phyloP scores from a whole-genome alignment of 1,139 yeast genomes.

The Blastobotrys elegans region DNA sequence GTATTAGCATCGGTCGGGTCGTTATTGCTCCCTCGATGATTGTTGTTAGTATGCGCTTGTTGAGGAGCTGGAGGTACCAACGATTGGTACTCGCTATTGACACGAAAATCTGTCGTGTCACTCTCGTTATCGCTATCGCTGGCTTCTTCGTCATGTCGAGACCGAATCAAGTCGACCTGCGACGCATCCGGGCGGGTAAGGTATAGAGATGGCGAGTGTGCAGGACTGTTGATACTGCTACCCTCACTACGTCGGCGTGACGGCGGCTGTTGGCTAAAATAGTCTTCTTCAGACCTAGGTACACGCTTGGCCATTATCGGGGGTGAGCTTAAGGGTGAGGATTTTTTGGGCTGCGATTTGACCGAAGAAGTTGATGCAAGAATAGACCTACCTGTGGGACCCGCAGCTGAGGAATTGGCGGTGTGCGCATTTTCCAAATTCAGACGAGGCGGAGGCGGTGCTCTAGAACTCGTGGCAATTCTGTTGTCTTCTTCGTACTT shows the following conservation, averaged over 20 bases:
- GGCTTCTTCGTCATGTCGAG: neutral
- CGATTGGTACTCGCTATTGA: neutral
- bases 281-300: constrained; percentile 6
- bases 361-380: neutral
- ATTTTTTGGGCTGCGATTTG: neutral
- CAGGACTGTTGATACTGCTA: neutral
- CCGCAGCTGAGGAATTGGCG: neutral
- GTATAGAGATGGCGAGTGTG: constrained; percentile 8
- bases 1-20: neutral
- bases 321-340: constrained; percentile 12
- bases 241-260: neutral
- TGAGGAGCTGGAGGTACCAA: neutral
- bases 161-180: constrained; percentile 9
- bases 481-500: too few species aligned
- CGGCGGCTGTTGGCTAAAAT: constrained; percentile 3
- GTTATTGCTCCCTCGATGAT: neutral
- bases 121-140: constrained; percentile 2
- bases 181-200: constrained; percentile 15
- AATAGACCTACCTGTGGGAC: neutral
- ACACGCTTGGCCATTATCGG: constrained; percentile 6
- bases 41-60: neutral
- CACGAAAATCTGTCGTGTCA: neutral
- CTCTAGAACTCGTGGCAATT: neutral
- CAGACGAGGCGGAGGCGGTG: neutral
- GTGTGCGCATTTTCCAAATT: neutral